A percentile compares a stretch with the other conserved stretches of the same genome.
These are phyloP conservation scores for Fusarium temperatum DNA, from an alignment of 2,329 filamentous ascomycete species.

Conservation along the genomic window DNA sequence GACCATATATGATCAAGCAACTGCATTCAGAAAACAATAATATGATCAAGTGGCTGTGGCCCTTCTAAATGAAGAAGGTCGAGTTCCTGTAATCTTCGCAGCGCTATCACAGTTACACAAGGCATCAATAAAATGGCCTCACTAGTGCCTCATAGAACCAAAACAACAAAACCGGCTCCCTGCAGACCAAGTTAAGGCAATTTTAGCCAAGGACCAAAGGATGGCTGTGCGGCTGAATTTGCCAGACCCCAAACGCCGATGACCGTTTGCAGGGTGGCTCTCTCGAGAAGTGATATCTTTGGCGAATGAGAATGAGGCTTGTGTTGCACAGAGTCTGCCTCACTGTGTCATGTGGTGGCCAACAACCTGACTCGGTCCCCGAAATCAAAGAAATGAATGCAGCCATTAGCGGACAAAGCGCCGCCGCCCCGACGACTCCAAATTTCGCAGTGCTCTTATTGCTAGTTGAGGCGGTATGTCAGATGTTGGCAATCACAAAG, in stretches of 20 bases:
- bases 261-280: no score
- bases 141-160: fast-evolving
- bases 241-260: background rate
- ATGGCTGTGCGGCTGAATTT: background rate
- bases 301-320: background rate
- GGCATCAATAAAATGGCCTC: background rate
- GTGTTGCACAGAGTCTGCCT: background rate
- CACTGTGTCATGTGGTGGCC: background rate
- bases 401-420: background rate
- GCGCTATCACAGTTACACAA: background rate
- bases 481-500: background rate
- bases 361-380: background rate
- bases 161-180: background rate
- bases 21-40: background rate
- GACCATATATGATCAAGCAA: fast-evolving
- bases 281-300: background rate
- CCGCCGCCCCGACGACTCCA: background rate
- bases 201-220: fast-evolving
- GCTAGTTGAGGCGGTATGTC: background rate
- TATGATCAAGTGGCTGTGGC: fast-evolving
- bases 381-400: background rate
- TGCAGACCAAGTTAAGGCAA: no score
- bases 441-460: background rate
- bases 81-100: fast-evolving
- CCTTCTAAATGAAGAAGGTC: fast-evolving